A percentile compares a stretch with the other conserved stretches of the same genome.
phyloP scores from a whole-genome alignment of 2,329 filamentous ascomycete genomes.

The Colletotrichum viniferum region DNA sequence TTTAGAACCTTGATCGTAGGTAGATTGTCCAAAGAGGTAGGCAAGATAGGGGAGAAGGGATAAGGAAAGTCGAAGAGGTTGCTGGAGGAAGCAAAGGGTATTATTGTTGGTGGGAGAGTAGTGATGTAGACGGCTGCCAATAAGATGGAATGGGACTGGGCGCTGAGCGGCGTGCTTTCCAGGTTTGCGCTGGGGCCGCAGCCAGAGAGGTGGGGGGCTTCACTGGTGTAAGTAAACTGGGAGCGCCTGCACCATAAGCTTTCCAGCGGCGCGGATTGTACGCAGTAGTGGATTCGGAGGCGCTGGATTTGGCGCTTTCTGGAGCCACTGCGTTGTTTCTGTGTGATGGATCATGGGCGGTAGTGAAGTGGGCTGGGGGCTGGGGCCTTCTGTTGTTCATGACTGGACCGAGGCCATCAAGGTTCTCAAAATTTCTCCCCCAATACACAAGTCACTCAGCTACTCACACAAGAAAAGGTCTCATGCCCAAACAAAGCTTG shows the following conservation, averaged over 20 bases:
- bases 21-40: background rate
- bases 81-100: background rate
- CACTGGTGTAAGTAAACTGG: background rate
- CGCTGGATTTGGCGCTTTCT: background rate
- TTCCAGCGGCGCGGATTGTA: background rate
- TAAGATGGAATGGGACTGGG: background rate
- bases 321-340: slow-evolving; percentile 16
- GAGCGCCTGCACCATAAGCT: slow-evolving; percentile 14
- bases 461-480: background rate
- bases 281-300: slow-evolving; percentile 4
- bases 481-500: slow-evolving; percentile 13
- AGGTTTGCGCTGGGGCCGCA: background rate
- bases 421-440: background rate
- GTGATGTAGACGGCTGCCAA: slow-evolving; percentile 6
- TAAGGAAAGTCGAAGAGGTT: background rate
- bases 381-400: background rate
- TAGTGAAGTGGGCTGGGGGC: background rate
- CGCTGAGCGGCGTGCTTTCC: background rate
- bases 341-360: background rate
- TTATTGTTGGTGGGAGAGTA: background rate
- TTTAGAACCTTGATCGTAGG: background rate
- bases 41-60: background rate
- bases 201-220: background rate
- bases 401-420: background rate
- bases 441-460: background rate